These are phyloP conservation scores for Penstemon barbatus DNA, from an alignment of 257 asterid genomes.

Conservation along the genomic window DNA sequence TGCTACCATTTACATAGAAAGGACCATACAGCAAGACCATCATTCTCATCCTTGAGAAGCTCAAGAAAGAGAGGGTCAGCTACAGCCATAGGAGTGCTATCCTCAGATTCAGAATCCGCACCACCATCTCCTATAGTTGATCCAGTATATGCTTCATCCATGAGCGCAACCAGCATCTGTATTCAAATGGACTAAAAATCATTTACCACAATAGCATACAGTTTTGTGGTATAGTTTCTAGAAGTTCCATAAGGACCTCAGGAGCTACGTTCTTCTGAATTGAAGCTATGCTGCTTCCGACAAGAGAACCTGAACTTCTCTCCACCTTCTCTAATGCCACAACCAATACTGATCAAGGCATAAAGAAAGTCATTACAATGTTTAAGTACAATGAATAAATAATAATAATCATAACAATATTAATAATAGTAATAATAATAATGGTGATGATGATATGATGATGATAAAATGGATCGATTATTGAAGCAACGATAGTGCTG, in stretches of 20 bases:
- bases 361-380: conserved; percentile 24
- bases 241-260: conserved; percentile 55
- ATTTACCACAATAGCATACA: conserved; percentile 21
- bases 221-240: conserved; percentile 6
- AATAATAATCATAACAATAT: not conserved
- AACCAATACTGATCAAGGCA: conserved; percentile 62
- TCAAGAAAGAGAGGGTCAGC: conserved; percentile 88
- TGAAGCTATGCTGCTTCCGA: conserved; percentile 91
- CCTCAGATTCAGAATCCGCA: conserved; percentile 93
- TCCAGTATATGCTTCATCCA: conserved; percentile 99
- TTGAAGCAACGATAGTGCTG: conserved; percentile 21
- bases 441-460: too few species aligned
- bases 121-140: conserved; percentile 93
- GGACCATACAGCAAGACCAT: conserved; percentile 87
- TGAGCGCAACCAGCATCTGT: conserved; percentile 92
- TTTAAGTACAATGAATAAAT: conserved; percentile 15
- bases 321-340: conserved; percentile 94
- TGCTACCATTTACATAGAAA: conserved; percentile 33
- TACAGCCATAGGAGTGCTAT: conserved; percentile 66
- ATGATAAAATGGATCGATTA: not conserved
- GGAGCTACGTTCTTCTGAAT: conserved; percentile 95
- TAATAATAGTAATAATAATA: too few species aligned
- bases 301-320: conserved; percentile 81
- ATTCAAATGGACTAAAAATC: conserved; percentile 27
- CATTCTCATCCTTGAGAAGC: conserved; percentile 97